Conservation (phyloP, 805 yeast genomes). For the Nakazawaea wickerhamii region DNA sequence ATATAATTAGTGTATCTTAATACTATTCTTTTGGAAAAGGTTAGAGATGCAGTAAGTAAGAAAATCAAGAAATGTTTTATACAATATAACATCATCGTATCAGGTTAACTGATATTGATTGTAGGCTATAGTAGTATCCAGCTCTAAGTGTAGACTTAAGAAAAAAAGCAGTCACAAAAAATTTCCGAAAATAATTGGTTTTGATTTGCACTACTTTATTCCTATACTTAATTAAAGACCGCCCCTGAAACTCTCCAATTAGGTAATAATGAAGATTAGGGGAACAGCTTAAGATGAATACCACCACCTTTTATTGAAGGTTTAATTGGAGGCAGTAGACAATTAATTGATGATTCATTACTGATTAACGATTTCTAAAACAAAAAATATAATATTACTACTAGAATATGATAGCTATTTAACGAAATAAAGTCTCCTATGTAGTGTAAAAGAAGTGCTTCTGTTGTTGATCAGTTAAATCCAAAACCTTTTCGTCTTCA, state of each 20-base stretch:
- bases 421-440: background rate
- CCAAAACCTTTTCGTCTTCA: constrained; percentile 31
- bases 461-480: constrained; percentile 34
- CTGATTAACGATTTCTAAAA: no score
- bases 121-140: no score
- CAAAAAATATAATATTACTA: no score
- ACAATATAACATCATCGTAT: no score
- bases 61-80: constrained; percentile 3
- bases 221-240: background rate
- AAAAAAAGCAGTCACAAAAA: constrained; percentile 10
- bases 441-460: constrained; percentile 29
- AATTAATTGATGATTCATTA: no score
- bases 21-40: constrained; percentile 1
- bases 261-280: background rate
- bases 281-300: no score
- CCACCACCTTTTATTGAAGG: background rate
- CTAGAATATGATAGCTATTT: background rate
- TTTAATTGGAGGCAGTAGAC: no score
- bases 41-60: constrained; percentile 1
- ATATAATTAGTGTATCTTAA: constrained; percentile 1
- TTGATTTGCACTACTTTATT: background rate
- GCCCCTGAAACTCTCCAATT: background rate
- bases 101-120: background rate
- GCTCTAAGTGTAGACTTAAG: no score
- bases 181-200: background rate